Evolutionary conservation across 208 protist genomes (phyloP), one percentile per base, ranked within the genome.

Genomic region (Acanthamoeba lenticulata): DNA sequence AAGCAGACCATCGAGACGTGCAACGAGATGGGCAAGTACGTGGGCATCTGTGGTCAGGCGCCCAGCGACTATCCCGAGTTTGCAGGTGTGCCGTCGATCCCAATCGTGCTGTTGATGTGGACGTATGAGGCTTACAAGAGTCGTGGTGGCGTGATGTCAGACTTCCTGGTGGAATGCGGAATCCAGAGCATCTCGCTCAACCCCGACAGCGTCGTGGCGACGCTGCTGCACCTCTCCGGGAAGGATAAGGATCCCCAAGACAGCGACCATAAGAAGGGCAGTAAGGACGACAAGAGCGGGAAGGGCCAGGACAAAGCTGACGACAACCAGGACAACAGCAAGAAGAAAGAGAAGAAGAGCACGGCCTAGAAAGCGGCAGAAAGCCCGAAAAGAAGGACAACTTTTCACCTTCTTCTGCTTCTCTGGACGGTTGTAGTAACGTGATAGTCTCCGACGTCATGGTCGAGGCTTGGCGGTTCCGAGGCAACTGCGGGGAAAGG

Each of bases 21-120:
- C 57, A 94, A 96, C 93, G 52, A 79, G 15, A 67, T 49, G 42
- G 79, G 93, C 38, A 96, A 94, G 81, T 93, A 96, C 36, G 88
- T 95, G 90, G 95, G 95, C n/a, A 96, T 96, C 52, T 96, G 95
- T 49, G 95, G 95, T 13, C 94, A 96, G 27, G 95, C 90, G 40
- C 95, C 95, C 21, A 90, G 55, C 47, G 94, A 96, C 86, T 96
- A 94, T 57, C 95, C 95, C 29, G 95, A 96, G 38, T 93, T 96
- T 93, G 94, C 95, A 9, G 72, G 72, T 83, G 29, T 13, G 17
- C 34, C 52, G 21, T 60, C 52, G 11, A 11, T 60, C n/a, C n/a
- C n/a, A n/a, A n/a, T n/a, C n/a, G n/a, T n/a, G n/a, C n/a, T n/a
- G n/a, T 27, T 15, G 27, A 38, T 34, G n/a, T 27, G n/a, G 62